Conservation (phyloP, 805 yeast species). For the Starmerella apis region DNA sequence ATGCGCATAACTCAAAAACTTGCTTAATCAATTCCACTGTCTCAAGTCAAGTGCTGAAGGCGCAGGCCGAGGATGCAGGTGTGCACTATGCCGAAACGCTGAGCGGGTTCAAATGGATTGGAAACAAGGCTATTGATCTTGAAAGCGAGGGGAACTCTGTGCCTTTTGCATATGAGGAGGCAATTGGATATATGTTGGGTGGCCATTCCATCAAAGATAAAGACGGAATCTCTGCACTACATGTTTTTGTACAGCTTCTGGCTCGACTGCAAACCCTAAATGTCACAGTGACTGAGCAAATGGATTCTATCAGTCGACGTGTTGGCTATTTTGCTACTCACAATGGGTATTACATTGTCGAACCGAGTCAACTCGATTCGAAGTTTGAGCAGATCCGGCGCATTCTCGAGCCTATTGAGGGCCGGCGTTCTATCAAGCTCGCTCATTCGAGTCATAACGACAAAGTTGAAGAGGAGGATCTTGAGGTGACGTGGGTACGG, state of each 20-base stretch:
- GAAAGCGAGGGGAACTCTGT: conserved; percentile 54
- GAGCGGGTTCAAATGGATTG: conserved; percentile 97
- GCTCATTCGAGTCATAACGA: no score
- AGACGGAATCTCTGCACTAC: conserved; percentile 80
- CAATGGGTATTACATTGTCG: conserved; percentile 74
- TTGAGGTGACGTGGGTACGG: conserved; percentile 56
- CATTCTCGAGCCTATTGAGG: conserved; percentile 34
- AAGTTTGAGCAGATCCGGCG: conserved; percentile 49
- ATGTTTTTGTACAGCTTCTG: conserved; percentile 63
- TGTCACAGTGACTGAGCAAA: conserved; percentile 38
- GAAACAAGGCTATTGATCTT: conserved; percentile 70
- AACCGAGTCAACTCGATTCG: conserved; percentile 40
- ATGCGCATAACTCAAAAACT: background rate
- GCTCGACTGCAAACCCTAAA: conserved; percentile 36
- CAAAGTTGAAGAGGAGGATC: conserved; percentile 24
- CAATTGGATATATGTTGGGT: conserved; percentile 83
- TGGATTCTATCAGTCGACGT: conserved; percentile 48
- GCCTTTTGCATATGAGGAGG: conserved; percentile 91
- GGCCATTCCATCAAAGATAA: conserved; percentile 57
- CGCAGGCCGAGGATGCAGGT: conserved; percentile 54
- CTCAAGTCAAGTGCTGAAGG: conserved; percentile 67
- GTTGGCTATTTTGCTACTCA: conserved; percentile 77
- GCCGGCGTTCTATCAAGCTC: background rate
- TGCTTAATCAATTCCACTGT: conserved; percentile 78
- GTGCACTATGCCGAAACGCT: conserved; percentile 68